A percentile compares a stretch with the other conserved stretches of the same genome.
Conservation (phyloP, 257 asterid species). For the Schizonepeta tenuifolia region DNA sequence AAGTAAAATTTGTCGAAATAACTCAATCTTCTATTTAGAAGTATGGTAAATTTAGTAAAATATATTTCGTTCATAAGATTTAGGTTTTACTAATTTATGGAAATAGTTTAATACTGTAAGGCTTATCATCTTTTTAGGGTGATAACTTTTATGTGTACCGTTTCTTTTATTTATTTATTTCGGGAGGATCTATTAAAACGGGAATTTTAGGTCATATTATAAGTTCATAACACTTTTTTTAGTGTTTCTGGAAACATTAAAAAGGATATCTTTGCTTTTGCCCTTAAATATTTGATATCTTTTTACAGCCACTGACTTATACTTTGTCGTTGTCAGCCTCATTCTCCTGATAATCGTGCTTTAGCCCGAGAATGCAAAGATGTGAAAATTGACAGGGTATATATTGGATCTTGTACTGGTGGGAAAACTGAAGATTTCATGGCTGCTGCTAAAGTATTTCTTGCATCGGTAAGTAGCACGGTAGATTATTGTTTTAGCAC, state of each 20-base stretch:
- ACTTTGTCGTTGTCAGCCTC: slow-evolving; percentile 62
- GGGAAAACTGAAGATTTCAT: slow-evolving; percentile 96
- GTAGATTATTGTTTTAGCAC: not conserved
- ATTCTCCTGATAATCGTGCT: slow-evolving; percentile 97
- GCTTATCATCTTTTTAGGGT: too few relatives aligned
- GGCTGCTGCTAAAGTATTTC: slow-evolving; percentile 94
- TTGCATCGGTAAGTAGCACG: slow-evolving; percentile 65
- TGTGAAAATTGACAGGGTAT: slow-evolving; percentile 90
- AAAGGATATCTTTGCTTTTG: not conserved
- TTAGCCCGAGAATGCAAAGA: slow-evolving; percentile 95
- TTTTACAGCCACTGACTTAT: slow-evolving; percentile 4
- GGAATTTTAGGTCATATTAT: not conserved
- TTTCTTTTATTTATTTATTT: not conserved
- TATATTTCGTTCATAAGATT: not conserved
- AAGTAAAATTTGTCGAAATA: not conserved
- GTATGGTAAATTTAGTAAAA: not conserved
- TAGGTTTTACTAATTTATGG: not conserved
- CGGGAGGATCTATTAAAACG: not conserved
- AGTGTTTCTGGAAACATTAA: not conserved
- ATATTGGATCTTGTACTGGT: slow-evolving; percentile 97
- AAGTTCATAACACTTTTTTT: not conserved
- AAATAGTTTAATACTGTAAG: too few relatives aligned
- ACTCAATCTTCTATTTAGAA: not conserved
- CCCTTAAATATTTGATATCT: not conserved
- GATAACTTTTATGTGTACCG: not conserved